These are phyloP conservation scores for Pichia scutulata DNA, from an alignment of 805 yeast genomes.

Conservation along the genomic window DNA sequence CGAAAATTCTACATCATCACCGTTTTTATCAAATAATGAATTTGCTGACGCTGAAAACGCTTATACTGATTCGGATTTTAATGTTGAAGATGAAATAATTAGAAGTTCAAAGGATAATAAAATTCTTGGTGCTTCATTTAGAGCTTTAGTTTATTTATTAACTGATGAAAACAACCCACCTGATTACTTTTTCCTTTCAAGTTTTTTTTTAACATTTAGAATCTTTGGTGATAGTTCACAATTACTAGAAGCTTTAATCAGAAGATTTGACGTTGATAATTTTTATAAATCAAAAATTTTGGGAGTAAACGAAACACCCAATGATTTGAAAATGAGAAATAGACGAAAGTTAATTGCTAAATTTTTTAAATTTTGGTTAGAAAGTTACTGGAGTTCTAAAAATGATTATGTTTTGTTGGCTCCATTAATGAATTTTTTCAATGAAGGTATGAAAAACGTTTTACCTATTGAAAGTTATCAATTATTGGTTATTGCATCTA, in stretches of 20 bases:
- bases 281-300: conserved; percentile 22
- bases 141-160: conserved; percentile 54
- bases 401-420: conserved; percentile 55
- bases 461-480: conserved; percentile 61
- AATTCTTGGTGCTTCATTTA: conserved; percentile 63
- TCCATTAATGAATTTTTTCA: conserved; percentile 68
- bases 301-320: conserved; percentile 28
- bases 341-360: conserved; percentile 62
- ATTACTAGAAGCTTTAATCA: conserved; percentile 58
- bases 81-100: conserved; percentile 38
- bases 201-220: conserved; percentile 72
- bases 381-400: conserved; percentile 75
- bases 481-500: conserved; percentile 56
- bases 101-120: conserved; percentile 40
- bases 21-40: conserved; percentile 24
- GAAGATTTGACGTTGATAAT: conserved; percentile 51
- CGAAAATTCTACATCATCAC: conserved; percentile 14
- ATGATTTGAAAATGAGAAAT: conserved; percentile 41
- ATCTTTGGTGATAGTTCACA: conserved; percentile 62
- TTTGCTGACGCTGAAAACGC: conserved; percentile 13
- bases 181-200: conserved; percentile 58
- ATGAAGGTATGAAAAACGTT: conserved; percentile 57
- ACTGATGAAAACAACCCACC: conserved; percentile 62
- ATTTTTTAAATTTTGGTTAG: conserved; percentile 78
- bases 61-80: conserved; percentile 8